These are phyloP conservation scores for Stemphylium lycopersici DNA, from an alignment of 2,329 filamentous ascomycete genomes.

Conservation along the genomic window DNA sequence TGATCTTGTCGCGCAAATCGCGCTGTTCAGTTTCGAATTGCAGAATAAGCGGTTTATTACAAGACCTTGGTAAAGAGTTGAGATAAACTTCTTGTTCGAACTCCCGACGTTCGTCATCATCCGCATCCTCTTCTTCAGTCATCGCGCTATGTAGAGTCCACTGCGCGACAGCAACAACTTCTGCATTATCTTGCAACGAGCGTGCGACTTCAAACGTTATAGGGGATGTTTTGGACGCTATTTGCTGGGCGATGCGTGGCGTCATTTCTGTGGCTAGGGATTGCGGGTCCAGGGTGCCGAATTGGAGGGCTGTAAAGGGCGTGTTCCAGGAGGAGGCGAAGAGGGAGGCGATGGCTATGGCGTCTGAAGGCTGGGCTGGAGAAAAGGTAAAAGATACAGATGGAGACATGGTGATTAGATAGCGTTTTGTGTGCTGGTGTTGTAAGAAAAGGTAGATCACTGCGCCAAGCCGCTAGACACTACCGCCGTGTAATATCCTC, in stretches of 20 bases:
- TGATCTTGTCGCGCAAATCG: constrained; percentile 15
- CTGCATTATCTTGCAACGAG: not conserved
- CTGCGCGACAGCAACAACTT: constrained; percentile 34
- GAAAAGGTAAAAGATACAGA: not conserved
- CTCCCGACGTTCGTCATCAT: constrained; percentile 29
- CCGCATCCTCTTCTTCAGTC: constrained; percentile 14
- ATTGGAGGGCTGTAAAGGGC: constrained; percentile 35
- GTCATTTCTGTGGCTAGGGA: constrained; percentile 26
- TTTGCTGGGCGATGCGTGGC: constrained; percentile 28
- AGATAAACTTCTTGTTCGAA: constrained; percentile 32
- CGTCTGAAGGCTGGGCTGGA: not conserved
- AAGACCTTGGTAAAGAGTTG: constrained; percentile 24
- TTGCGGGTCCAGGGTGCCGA: constrained; percentile 27
- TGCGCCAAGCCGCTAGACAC: not conserved
- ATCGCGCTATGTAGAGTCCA: constrained; percentile 26
- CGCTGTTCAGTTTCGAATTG: constrained; percentile 25
- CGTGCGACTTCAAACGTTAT: constrained; percentile 24
- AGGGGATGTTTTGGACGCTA: constrained; percentile 8
- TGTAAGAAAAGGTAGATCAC: not conserved
- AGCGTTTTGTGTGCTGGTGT: not conserved
- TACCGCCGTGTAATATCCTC: not conserved
- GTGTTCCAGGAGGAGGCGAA: constrained; percentile 36
- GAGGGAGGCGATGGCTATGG: constrained; percentile 28
- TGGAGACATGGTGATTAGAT: not conserved
- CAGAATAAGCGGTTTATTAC: constrained; percentile 37